phyloP scores from a whole-genome alignment of 2,329 filamentous ascomycete genomes.

The Phialemonium atrogriseum region DNA sequence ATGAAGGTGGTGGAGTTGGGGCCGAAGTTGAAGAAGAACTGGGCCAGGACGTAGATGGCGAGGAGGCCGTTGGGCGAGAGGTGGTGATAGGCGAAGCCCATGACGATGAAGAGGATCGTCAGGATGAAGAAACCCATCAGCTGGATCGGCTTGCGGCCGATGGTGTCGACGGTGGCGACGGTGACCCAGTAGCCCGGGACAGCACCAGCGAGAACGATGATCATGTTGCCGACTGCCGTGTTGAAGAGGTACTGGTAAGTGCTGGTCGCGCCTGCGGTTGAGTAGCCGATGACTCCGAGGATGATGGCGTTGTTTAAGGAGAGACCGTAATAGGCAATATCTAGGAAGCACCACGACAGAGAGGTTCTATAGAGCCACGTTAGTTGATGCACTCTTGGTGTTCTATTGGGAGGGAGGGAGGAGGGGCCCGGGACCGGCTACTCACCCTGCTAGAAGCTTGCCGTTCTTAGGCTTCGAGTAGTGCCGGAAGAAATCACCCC shows the following conservation, averaged over 20 bases:
- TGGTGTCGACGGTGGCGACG: slow-evolving; percentile 57
- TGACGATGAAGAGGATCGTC: slow-evolving; percentile 52
- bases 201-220: slow-evolving; percentile 69
- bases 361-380: slow-evolving; percentile 59
- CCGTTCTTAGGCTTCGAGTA: slow-evolving; percentile 65
- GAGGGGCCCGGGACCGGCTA: no score
- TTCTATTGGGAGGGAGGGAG: background rate
- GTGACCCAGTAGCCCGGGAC: slow-evolving; percentile 80
- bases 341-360: slow-evolving; percentile 75
- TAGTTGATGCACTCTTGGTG: background rate
- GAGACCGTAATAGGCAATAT: slow-evolving; percentile 56
- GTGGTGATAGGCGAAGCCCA: slow-evolving; percentile 54
- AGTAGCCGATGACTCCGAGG: slow-evolving; percentile 63
- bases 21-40: slow-evolving; percentile 53
- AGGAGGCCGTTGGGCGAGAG: slow-evolving; percentile 44
- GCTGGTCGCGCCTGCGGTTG: slow-evolving; percentile 38
- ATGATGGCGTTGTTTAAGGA: slow-evolving; percentile 71
- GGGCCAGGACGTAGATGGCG: slow-evolving; percentile 46
- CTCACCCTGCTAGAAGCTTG: slow-evolving; percentile 40
- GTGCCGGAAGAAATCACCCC: slow-evolving; percentile 61
- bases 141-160: slow-evolving; percentile 74
- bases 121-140: slow-evolving; percentile 53
- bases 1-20: slow-evolving; percentile 51
- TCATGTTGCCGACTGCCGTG: slow-evolving; percentile 70
- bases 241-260: slow-evolving; percentile 66